Base-by-base conservation (phyloP, 805 yeast species). In the Candida endomychidarum region DNA sequence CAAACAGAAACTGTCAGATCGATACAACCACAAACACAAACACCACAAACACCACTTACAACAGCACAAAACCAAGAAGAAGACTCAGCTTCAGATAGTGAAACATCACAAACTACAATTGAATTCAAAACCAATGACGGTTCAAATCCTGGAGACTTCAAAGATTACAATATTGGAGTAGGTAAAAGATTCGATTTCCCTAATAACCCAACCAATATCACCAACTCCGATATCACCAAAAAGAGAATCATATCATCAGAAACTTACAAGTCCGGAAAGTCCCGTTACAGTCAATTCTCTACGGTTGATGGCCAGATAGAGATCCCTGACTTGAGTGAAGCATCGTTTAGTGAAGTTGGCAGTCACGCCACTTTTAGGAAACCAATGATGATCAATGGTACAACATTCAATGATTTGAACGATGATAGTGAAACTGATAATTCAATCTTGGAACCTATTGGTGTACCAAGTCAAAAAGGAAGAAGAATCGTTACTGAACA, bases 181-280 rank as follows among this genome's bases (percentile, higher is more conserved):
- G 74, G 74, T 0, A 56, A 51, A 26, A 42, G 51, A 10, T 69
- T 68, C 42, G 58, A 58, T 34, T 70, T 69, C 47, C 74, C 74
- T 8, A 67, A 67, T 35, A 51, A 57, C 34, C 41, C 16, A 15
- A 36, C 43, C 5, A 68, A 68, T 41, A 47, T 66, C 19, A 68
- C 74, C 10, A 68, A 67, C 36, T 49, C 52, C 30, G 47, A 49
- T 15, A 41, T 49, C 21, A 42, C 51, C 8, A 47, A 43, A 23
- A 40, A 34, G 18, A 49, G 50, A 40, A 33, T 45, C 27, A 37
- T 47, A 5, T 41, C 49, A 9, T 36, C 31, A 7, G 46, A 41
- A 11, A 48, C 51, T 14, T 39, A 26, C 16, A 52, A 38, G 37
- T 43, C 56, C 1, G 47, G 45, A 8, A 45, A 36, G 21, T 46